Conservation (phyloP, 768 basidiomycete species). For the Lactarius vividus region DNA sequence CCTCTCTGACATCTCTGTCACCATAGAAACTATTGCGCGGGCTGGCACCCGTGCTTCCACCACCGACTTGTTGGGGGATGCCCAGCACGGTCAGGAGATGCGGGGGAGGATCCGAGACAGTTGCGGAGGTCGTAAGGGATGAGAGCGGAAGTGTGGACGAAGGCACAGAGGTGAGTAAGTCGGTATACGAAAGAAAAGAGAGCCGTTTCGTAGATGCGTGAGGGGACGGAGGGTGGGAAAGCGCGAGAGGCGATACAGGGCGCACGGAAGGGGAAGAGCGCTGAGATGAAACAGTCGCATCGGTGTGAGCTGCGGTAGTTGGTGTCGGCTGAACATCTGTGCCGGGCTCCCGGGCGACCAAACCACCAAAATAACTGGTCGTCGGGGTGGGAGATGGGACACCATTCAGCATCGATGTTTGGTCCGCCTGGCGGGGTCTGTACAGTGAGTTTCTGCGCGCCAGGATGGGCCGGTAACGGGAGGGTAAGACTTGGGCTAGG, state of each 20-base stretch:
- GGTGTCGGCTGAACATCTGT: constrained; percentile 27
- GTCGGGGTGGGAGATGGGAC: constrained; percentile 32
- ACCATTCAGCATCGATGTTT: neutral
- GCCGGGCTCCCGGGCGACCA: constrained; percentile 34
- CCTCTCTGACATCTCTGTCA: constrained; percentile 25
- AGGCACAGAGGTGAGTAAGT: constrained; percentile 77
- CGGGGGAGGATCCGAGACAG: constrained; percentile 60
- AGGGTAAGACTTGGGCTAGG: constrained; percentile 26
- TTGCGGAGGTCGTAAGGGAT: constrained; percentile 63
- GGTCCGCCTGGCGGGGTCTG: constrained; percentile 13
- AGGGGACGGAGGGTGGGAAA: constrained; percentile 47
- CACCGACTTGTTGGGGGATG: constrained; percentile 35
- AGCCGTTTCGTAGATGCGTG: constrained; percentile 59
- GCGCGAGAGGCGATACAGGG: constrained; percentile 31
- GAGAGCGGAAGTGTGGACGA: constrained; percentile 67
- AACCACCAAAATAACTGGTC: constrained; percentile 31
- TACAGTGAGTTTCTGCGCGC: constrained; percentile 7
- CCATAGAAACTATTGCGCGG: constrained; percentile 28
- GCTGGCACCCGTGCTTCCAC: constrained; percentile 33
- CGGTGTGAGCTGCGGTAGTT: constrained; percentile 28
- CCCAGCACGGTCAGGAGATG: constrained; percentile 67
- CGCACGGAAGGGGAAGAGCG: constrained; percentile 28
- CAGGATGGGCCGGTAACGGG: constrained; percentile 21
- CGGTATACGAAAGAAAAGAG: constrained; percentile 87
- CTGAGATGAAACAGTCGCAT: constrained; percentile 29